Conservation (phyloP, 352 stramenopile species). For the Pythium periplocum region DNA sequence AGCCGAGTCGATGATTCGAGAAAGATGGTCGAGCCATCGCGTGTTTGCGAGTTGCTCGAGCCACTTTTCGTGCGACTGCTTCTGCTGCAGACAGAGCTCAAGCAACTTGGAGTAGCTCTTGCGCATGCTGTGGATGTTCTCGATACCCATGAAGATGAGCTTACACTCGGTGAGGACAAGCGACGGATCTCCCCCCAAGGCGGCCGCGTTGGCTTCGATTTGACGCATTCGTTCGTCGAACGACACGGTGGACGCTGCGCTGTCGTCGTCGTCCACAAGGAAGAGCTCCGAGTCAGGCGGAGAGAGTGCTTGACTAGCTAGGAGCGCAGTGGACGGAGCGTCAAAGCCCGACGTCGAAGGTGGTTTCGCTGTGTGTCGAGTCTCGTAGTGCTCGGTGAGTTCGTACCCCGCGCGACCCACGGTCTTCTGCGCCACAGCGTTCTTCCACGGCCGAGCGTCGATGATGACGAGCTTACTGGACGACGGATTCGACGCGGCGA, state of each 20-base stretch:
- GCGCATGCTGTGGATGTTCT: conserved; percentile 92
- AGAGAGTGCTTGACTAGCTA: neutral
- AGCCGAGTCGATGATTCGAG: conserved; percentile 70
- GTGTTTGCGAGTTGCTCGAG: conserved; percentile 68
- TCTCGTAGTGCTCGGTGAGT: conserved; percentile 81
- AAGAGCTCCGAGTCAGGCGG: conserved; percentile 57
- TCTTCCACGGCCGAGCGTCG: conserved; percentile 86
- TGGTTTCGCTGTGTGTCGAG: conserved; percentile 22
- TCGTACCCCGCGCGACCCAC: conserved; percentile 87
- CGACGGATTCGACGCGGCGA: conserved; percentile 68
- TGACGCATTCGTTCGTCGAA: conserved; percentile 7
- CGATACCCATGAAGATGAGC: conserved; percentile 88
- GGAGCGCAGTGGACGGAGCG: no score
- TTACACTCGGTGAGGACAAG: conserved; percentile 77
- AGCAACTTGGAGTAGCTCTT: conserved; percentile 78
- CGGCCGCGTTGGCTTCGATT: conserved; percentile 2
- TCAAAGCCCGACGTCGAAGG: no score
- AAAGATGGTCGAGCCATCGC: conserved; percentile 75
- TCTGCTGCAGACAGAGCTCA: conserved; percentile 60
- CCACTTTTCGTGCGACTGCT: conserved; percentile 72
- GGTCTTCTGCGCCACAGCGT: conserved; percentile 87
- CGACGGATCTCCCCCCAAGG: conserved; percentile 18
- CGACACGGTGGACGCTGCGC: conserved; percentile 9
- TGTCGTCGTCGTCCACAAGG: conserved; percentile 38
- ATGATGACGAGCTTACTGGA: conserved; percentile 86